Conservation (phyloP, 371 early-diverging fungal genomes). For the Mortierella sp. region DNA sequence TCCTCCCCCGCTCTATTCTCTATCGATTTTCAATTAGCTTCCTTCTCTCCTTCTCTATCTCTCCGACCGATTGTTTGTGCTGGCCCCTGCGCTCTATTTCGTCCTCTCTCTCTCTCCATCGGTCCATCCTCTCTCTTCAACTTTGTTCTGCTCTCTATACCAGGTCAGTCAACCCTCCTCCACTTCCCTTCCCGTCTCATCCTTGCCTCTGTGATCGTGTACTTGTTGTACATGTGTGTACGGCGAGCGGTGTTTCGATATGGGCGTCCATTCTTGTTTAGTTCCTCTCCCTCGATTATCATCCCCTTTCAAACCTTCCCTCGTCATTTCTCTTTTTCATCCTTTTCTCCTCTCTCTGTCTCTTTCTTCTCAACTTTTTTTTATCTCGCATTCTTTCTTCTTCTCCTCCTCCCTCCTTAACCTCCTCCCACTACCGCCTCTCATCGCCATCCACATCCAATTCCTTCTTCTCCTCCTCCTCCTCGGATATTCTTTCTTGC, state of each 20-base stretch:
- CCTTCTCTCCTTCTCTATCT: neutral
- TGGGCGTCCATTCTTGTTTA: neutral
- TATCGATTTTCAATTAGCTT: neutral
- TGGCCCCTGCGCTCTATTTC: slow-evolving; percentile 4
- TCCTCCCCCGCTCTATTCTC: neutral
- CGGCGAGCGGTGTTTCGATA: neutral
- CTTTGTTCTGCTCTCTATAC: slow-evolving; percentile 1
- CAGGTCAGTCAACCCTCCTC: slow-evolving; percentile 1
- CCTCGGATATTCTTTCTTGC: neutral
- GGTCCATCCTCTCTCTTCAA: neutral
- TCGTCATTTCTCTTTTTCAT: slow-evolving; percentile 14
- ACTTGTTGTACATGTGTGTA: neutral
- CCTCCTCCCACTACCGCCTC: neutral
- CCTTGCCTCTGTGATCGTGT: neutral
- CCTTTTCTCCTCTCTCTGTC: neutral
- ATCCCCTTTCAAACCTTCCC: neutral
- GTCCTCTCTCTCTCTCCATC: neutral
- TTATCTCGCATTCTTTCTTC: neutral
- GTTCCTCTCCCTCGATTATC: neutral
- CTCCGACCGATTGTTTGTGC: neutral
- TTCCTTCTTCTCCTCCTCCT: neutral
- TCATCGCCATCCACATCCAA: neutral
- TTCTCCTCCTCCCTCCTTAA: neutral
- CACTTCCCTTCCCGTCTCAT: neutral
- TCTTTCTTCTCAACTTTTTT: neutral